phyloP scores from a whole-genome alignment of 2,329 filamentous ascomycete genomes.

The Phyllosticta capitalensis region DNA sequence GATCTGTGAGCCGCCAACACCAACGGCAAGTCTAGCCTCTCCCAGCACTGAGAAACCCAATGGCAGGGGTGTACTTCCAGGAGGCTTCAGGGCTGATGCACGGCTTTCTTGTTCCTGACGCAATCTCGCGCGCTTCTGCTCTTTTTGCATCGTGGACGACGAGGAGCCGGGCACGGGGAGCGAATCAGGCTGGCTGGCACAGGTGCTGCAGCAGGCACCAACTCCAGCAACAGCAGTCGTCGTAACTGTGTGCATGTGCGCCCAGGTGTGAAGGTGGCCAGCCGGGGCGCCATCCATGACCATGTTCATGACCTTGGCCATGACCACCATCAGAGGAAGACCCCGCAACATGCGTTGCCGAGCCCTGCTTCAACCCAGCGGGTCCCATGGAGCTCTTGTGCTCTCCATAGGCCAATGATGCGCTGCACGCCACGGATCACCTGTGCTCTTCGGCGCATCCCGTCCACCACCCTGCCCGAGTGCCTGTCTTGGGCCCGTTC shows the following conservation, averaged over 20 bases:
- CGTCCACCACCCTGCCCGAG: conserved; percentile 19
- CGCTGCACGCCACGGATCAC: conserved; percentile 29
- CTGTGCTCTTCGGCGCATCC: conserved; percentile 30
- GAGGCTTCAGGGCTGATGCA: conserved; percentile 25
- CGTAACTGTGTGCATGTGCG: background rate
- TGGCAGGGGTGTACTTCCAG: background rate
- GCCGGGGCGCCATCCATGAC: background rate
- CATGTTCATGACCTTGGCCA: background rate
- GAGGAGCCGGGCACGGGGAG: background rate
- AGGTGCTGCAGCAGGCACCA: background rate
- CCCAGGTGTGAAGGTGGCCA: background rate
- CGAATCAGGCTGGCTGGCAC: background rate
- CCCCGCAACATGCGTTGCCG: conserved; percentile 36
- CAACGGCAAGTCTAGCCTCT: conserved; percentile 20
- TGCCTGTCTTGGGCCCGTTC: conserved; percentile 7
- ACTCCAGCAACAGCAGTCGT: background rate
- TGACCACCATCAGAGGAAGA: conserved; percentile 13
- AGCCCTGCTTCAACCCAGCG: conserved; percentile 27
- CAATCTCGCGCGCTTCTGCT: conserved; percentile 29
- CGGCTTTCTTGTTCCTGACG: conserved; percentile 31
- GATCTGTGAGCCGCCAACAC: conserved; percentile 24
- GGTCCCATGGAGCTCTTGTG: conserved; percentile 29
- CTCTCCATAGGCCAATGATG: conserved; percentile 26
- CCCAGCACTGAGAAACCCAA: background rate
- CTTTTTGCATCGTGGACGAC: background rate